Percentiles rank a stretch among this genome's conserved stretches.
Evolutionary conservation across 164 flowering plant species (phyloP).

Genomic region (Liquidambar formosana): DNA sequence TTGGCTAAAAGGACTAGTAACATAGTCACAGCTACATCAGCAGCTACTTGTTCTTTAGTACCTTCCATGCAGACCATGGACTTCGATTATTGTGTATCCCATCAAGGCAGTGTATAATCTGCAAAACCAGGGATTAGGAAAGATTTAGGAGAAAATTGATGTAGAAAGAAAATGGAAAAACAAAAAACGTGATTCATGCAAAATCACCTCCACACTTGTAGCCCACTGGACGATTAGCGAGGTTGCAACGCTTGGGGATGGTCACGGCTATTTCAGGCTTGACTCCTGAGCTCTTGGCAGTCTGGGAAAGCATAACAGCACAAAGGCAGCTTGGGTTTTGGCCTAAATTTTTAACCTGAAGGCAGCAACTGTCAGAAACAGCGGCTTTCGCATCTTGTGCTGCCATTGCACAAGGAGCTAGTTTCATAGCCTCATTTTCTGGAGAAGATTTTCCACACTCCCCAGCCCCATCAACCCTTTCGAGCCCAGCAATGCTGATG

Average conservation of each 20-base stretch:
- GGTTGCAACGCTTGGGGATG: constrained; percentile 73
- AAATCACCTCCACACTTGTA: constrained; percentile 67
- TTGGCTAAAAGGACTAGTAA: not conserved
- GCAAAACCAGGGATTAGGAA: constrained; percentile 24
- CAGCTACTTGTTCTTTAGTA: not conserved
- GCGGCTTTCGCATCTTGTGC: constrained; percentile 39
- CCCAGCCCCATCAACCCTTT: constrained; percentile 18
- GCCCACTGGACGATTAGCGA: constrained; percentile 63
- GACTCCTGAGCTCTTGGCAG: constrained; percentile 51
- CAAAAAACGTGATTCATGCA: too few species aligned
- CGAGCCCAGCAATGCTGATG: constrained; percentile 20
- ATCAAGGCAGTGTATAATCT: constrained; percentile 60
- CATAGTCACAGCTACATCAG: too few species aligned
- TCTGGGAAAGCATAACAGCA: constrained; percentile 70
- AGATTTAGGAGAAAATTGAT: not conserved
- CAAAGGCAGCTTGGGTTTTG: constrained; percentile 70
- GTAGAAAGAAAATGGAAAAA: too few species aligned
- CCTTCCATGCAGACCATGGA: not conserved
- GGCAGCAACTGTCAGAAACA: constrained; percentile 46
- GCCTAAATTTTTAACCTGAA: constrained; percentile 42
- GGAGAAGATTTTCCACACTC: constrained; percentile 51
- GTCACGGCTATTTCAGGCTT: constrained; percentile 60
- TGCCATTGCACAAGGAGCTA: constrained; percentile 55
- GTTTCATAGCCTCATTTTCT: constrained; percentile 46
- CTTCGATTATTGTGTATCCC: not conserved